A percentile compares a stretch with the other conserved stretches of the same genome.
These are phyloP conservation scores for Taphrina wiesneri DNA, from an alignment of 1,139 yeast genomes.

Conservation along the genomic window DNA sequence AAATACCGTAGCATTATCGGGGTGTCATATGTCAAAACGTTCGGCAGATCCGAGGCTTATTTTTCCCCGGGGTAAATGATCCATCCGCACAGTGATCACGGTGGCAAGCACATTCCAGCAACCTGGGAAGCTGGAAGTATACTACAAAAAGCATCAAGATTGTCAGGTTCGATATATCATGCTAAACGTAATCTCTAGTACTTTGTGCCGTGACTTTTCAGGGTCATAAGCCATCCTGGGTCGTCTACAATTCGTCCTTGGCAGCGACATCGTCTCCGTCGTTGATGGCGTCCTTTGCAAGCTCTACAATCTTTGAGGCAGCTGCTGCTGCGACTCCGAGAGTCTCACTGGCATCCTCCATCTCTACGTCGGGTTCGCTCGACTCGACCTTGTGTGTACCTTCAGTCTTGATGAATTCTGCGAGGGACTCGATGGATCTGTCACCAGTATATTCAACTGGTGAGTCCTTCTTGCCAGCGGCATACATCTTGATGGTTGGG, in stretches of 20 bases:
- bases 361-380: conserved; percentile 8
- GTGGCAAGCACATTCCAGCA: background rate
- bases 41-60: background rate
- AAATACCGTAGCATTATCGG: background rate
- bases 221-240: background rate
- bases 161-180: background rate
- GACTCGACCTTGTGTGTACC: conserved; percentile 59
- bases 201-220: background rate
- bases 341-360: conserved; percentile 28
- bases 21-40: background rate
- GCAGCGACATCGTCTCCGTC: conserved; percentile 9
- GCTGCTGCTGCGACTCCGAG: conserved; percentile 36
- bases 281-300: conserved; percentile 41
- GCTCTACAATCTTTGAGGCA: conserved; percentile 39
- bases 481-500: conserved; percentile 90
- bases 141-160: background rate
- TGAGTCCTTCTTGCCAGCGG: conserved; percentile 79
- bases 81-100: background rate
- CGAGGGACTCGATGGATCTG: conserved; percentile 73
- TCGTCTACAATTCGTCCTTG: conserved; percentile 5
- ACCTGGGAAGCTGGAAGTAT: background rate
- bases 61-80: background rate
- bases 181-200: background rate
- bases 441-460: conserved; percentile 70
- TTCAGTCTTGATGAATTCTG: conserved; percentile 65